These are phyloP conservation scores for Beauveria sp. DNA, from an alignment of 2,329 filamentous ascomycete species.

Conservation along the genomic window DNA sequence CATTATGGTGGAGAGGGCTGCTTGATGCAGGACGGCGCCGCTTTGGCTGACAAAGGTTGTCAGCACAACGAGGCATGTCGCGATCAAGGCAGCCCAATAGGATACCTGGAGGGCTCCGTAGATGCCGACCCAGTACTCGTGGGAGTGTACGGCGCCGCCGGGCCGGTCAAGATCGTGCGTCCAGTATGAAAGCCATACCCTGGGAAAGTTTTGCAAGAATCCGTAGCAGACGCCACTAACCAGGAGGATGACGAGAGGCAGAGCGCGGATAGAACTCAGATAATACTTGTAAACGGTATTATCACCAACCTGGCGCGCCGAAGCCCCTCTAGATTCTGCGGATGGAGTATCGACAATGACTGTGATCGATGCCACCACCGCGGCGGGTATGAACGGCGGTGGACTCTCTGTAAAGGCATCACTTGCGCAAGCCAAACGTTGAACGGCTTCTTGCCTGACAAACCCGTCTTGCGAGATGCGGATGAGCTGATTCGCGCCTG, in stretches of 20 bases:
- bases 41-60: constrained; percentile 7
- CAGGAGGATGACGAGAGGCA: constrained; percentile 1
- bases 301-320: constrained; percentile 13
- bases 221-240: constrained; percentile 9
- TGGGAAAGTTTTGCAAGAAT: constrained; percentile 16
- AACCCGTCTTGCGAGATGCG: constrained; percentile 21
- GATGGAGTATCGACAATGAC: background rate
- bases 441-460: background rate
- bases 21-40: constrained; percentile 17
- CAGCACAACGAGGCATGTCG: constrained; percentile 14
- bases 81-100: background rate
- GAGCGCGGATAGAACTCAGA: constrained; percentile 13
- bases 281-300: constrained; percentile 20
- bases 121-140: background rate
- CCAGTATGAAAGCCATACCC: constrained; percentile 27
- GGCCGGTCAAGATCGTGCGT: constrained; percentile 15
- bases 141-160: constrained; percentile 8
- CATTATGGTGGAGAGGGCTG: constrained; percentile 17
- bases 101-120: background rate
- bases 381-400: too few species aligned
- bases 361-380: too few species aligned
- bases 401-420: too few species aligned
- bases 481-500: constrained; percentile 31
- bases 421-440: too few species aligned
- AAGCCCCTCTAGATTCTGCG: background rate